Evolutionary conservation across 2,329 filamentous ascomycete species (phyloP), one percentile per base, ranked within the genome.

Genomic region (Fusarium continuum): DNA sequence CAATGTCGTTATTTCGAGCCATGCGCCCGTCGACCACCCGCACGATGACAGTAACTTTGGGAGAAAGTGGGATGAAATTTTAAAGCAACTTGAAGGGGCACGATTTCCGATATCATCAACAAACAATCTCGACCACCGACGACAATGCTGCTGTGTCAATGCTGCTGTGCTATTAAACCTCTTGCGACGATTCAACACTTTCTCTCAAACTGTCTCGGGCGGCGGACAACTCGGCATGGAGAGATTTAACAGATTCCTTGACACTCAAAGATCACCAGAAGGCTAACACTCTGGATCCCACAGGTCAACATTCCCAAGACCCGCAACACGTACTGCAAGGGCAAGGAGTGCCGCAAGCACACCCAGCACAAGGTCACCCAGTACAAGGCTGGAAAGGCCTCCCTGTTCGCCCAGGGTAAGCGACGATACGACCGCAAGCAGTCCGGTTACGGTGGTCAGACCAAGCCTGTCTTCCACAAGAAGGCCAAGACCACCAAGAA

Each of bases 401-500:
- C 93, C 78, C 87, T 94, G 72, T 96, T 93, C 86, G 93, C 93
- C 66, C 94, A 99, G 89, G 94, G 94, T 88, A 99, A 98, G 91
- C 92, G 94, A 84, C 93, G 94, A 90, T 98, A 98, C 86, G 93
- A 96, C 85, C 89, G 93, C 80, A 98, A 98, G 88, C 94, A 98
- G 87, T 92, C 90, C 81, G 94, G 94, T 91, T 98, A 97, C 80
- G 95, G 95, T 92, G 95, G 95, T 93, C 95, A 99, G 87, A 99
- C 95, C 78, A 99, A 99, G 87, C 95, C 96, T 76, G 93, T 99
- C 79, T 99, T 98, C 91, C 95, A 98, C 92, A 99, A 98, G 91
- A 98, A 97, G 87, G 95, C 95, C 73, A 99, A 99, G 91, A 99
- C 95, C 74, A 99, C 95, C 80, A 99, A 99, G 92, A 99, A 99